These are phyloP conservation scores for Beauveria australis DNA, from an alignment of 2,329 filamentous ascomycete species.

Conservation along the genomic window DNA sequence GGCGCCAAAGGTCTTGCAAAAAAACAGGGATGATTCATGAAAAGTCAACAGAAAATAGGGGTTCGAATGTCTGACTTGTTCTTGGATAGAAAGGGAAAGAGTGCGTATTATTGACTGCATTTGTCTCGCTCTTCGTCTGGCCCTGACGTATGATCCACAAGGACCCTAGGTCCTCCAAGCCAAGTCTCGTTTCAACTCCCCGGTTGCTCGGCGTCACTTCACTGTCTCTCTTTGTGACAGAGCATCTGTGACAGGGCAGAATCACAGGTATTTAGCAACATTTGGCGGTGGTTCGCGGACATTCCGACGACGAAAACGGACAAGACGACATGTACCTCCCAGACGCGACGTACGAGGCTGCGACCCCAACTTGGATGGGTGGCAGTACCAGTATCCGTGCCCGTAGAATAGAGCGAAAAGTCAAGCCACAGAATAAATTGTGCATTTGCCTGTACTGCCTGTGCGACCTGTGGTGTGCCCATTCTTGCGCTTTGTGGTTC, in stretches of 20 bases:
- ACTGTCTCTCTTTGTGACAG: neutral
- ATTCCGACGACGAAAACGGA: neutral
- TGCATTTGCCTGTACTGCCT: neutral
- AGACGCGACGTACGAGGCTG: neutral
- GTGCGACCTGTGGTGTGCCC: neutral
- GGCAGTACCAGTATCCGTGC: neutral
- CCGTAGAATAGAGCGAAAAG: too few relatives aligned
- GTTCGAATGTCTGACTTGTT: neutral
- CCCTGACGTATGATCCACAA: slow-evolving; percentile 1
- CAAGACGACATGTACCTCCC: neutral
- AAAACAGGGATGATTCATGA: neutral
- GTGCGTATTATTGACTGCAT: neutral
- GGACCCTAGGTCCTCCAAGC: neutral
- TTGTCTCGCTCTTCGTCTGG: neutral
- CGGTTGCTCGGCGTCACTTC: too few relatives aligned
- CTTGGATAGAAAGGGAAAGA: too few relatives aligned
- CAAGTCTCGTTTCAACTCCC: neutral
- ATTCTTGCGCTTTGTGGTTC: neutral
- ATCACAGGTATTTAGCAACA: too few relatives aligned
- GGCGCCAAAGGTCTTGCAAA: too few relatives aligned
- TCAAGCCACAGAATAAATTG: too few relatives aligned
- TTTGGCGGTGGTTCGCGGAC: too few relatives aligned
- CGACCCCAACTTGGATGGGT: neutral
- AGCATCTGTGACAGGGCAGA: neutral
- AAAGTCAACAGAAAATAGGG: neutral